Percentiles rank a stretch among this genome's conserved stretches.
These are phyloP conservation scores for Lizanozyma gosingica DNA, from an alignment of 1,139 yeast genomes.

Conservation along the genomic window DNA sequence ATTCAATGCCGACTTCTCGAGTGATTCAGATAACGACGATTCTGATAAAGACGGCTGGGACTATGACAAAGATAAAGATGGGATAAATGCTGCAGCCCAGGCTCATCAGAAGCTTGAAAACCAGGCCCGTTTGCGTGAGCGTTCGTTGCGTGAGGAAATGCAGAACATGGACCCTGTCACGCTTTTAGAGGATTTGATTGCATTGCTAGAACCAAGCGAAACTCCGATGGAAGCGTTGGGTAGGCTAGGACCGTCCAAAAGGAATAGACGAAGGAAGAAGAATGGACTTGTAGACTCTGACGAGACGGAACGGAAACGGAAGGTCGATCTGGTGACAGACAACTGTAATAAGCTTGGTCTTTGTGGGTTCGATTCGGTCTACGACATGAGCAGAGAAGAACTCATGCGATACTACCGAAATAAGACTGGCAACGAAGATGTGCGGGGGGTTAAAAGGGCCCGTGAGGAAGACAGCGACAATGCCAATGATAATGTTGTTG, in stretches of 20 bases:
- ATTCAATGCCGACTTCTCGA: not conserved
- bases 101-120: conserved; percentile 27
- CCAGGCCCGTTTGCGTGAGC: conserved; percentile 5
- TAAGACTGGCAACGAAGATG: conserved; percentile 39
- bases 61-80: conserved; percentile 30
- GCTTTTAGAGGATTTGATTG: conserved; percentile 29
- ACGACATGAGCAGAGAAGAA: conserved; percentile 53
- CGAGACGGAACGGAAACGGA: conserved; percentile 16
- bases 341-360: conserved; percentile 38
- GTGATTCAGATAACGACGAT: not conserved
- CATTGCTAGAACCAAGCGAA: conserved; percentile 48
- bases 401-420: conserved; percentile 42
- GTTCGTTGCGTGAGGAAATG: conserved; percentile 5
- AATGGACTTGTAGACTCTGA: conserved; percentile 3
- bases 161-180: conserved; percentile 12
- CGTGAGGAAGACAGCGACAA: conserved; percentile 6
- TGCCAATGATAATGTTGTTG: conserved; percentile 1
- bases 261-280: conserved; percentile 12
- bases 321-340: conserved; percentile 39
- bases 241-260: conserved; percentile 26
- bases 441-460: conserved; percentile 16
- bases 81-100: conserved; percentile 37
- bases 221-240: conserved; percentile 55
- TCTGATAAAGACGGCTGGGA: conserved; percentile 40
- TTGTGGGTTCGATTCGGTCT: conserved; percentile 33